Conservation (phyloP, 805 yeast genomes). For the Starmerella scarabaei region DNA sequence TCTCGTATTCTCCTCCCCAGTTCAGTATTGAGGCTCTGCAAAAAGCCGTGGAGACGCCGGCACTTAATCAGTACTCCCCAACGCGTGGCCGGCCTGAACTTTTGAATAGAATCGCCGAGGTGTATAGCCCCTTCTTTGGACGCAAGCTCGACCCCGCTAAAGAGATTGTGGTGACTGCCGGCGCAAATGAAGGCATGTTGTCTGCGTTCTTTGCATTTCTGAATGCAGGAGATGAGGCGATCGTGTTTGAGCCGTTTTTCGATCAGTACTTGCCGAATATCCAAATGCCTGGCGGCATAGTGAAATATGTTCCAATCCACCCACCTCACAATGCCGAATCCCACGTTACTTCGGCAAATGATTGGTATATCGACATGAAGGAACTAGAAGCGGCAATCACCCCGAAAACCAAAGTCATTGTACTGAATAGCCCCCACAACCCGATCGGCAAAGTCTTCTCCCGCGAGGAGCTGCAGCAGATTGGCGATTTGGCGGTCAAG, state of each 20-base stretch:
- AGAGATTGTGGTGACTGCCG: constrained; percentile 77
- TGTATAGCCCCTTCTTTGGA: constrained; percentile 58
- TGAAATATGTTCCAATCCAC: constrained; percentile 71
- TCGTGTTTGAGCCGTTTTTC: constrained; percentile 92
- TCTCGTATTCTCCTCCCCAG: constrained; percentile 91
- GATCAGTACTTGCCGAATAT: constrained; percentile 94
- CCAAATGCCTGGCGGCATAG: constrained; percentile 85
- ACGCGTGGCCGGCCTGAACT: constrained; percentile 76
- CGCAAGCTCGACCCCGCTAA: constrained; percentile 40
- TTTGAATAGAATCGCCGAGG: constrained; percentile 51
- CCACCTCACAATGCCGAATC: constrained; percentile 62
- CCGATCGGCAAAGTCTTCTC: constrained; percentile 88
- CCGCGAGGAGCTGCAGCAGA: constrained; percentile 53
- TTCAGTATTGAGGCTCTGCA: constrained; percentile 78
- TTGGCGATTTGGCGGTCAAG: constrained; percentile 75
- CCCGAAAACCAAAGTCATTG: constrained; percentile 68
- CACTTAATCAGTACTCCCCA: constrained; percentile 83
- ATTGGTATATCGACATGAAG: constrained; percentile 76
- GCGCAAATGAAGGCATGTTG: constrained; percentile 93
- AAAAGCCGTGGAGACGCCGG: constrained; percentile 56
- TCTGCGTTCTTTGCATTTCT: constrained; percentile 74
- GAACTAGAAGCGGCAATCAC: constrained; percentile 62
- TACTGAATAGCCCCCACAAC: constrained; percentile 89
- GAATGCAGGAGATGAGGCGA: constrained; percentile 82
- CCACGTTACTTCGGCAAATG: constrained; percentile 60